Base-by-base conservation (phyloP, 305 asterid genomes). In the Salvia sclarea region DNA sequence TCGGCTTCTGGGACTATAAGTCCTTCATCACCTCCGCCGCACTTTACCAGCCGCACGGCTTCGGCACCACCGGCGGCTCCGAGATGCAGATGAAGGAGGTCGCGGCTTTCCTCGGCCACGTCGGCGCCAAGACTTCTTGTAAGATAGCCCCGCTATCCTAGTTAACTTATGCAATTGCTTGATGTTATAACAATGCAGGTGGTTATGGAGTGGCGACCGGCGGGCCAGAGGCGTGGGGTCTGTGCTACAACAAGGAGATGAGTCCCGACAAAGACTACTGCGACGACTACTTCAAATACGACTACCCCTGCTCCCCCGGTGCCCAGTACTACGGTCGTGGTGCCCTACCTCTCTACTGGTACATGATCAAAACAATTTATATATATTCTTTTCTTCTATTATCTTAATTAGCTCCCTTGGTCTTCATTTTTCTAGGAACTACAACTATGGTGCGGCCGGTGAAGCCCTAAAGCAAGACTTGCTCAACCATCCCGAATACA, bases 201-300 rank as follows among this genome's bases (percentile, higher is more conserved):
- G 98, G 97, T 74, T 82, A 86, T 60, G 88, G 92, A 37, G 97
- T 90, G 25, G 91, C 95, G 8, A 87, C 97, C 0, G 96, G 98
- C n/a, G 90, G 90, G 43, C 90, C 87, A 10, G 61, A 71, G 47
- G 85, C 87, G 21, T 82, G 87, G 90, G 98, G 98, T 43, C 83
- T 90, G 17, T 90, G 97, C 77, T 93, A 86, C 74, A 89, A 84
- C 79, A 88, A 80, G 76, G 97, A 93, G 82, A 68, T 90, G 96
- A 93, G 98, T 77, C 98, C 98, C 30, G 76, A 76, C 74, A 82
- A 84, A 70, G 79, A 70, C 41, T 86, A 88, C 35, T 90, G 98
- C 57, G 85, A 90, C 59, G 94, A 88, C 12, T 81, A 50, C 80
- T 86, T 49, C 90, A 84, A 87, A 61, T 82, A 72, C 25, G 83